phyloP scores from a whole-genome alignment of 176 grass and related monocot genomes.

The Puccinellia tenuiflora region DNA sequence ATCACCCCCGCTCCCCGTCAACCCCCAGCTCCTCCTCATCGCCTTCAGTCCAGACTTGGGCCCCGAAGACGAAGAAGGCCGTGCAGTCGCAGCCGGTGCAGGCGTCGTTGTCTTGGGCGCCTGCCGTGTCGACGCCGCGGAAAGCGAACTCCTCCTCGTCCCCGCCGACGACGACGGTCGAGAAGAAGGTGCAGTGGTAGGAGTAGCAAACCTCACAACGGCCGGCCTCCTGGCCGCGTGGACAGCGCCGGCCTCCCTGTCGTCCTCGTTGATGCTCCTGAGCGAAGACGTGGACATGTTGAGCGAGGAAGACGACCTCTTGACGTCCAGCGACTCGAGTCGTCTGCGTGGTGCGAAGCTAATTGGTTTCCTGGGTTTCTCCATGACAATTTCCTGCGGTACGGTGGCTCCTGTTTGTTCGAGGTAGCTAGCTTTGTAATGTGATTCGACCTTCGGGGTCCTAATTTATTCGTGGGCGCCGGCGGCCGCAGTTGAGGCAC shows the following conservation, averaged over 20 bases:
- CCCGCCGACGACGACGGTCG: background rate
- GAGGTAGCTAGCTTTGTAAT: background rate
- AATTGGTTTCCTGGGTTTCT: conserved; percentile 14
- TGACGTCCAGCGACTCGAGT: conserved; percentile 12
- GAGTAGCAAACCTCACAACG: conserved; percentile 21
- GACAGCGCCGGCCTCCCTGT: background rate
- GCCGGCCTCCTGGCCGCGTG: background rate
- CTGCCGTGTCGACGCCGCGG: background rate
- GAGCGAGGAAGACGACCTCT: conserved; percentile 20
- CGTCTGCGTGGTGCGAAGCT: conserved; percentile 1
- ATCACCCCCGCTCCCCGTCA: background rate
- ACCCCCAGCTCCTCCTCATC: conserved; percentile 31
- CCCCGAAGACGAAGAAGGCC: conserved; percentile 17
- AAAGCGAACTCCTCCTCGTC: background rate
- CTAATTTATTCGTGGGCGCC: background rate
- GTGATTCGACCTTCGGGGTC: background rate
- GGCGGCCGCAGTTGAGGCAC: no score
- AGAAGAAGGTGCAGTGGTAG: background rate
- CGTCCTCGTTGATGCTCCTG: conserved; percentile 12
- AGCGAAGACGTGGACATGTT: conserved; percentile 33
- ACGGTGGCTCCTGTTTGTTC: background rate
- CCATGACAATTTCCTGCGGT: conserved; percentile 3
- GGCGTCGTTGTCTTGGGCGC: conserved; percentile 4
- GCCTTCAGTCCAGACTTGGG: background rate
- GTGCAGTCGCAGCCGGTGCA: conserved; percentile 2